Percentiles rank a stretch among this genome's conserved stretches.
These are phyloP conservation scores for Claviceps pazoutovae DNA, from an alignment of 2,329 filamentous ascomycete species.

Conservation along the genomic window DNA sequence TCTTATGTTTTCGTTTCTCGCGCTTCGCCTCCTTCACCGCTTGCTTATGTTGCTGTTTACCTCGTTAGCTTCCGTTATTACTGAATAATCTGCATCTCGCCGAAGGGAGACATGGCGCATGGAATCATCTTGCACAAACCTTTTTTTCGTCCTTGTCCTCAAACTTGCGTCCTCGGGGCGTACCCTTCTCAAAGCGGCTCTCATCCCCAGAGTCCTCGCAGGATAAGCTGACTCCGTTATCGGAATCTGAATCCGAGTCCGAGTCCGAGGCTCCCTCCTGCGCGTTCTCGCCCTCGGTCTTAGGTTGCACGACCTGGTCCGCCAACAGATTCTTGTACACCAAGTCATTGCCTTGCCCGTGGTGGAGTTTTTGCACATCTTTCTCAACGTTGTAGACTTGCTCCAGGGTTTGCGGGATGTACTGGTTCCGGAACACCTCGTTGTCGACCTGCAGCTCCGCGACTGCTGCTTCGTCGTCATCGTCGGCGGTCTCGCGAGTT, in stretches of 20 bases:
- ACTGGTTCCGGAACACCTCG: constrained; percentile 89
- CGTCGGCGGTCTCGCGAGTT: constrained; percentile 33
- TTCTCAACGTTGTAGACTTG: constrained; percentile 95
- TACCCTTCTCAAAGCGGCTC: constrained; percentile 47
- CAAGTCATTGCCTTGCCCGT: constrained; percentile 61
- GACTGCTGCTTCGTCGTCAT: constrained; percentile 29
- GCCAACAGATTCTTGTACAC: constrained; percentile 79
- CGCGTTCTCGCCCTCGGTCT: constrained; percentile 25
- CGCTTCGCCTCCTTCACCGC: constrained; percentile 91
- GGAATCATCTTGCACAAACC: constrained; percentile 23
- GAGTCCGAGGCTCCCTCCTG: constrained; percentile 22
- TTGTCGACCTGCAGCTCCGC: constrained; percentile 64
- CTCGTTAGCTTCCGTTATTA: background rate
- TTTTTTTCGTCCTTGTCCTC: constrained; percentile 86
- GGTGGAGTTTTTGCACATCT: constrained; percentile 63
- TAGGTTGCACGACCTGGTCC: constrained; percentile 38
- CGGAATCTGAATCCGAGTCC: constrained; percentile 32
- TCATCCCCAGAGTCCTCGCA: constrained; percentile 33
- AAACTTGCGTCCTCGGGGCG: constrained; percentile 68
- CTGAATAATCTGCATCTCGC: no score
- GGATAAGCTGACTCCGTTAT: constrained; percentile 33
- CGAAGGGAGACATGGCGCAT: no score
- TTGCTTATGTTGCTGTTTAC: constrained; percentile 55
- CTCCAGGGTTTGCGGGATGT: constrained; percentile 88
- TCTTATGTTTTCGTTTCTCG: constrained; percentile 86